Conservation (phyloP, 768 basidiomycete genomes). For the Rubroboletus satanas region DNA sequence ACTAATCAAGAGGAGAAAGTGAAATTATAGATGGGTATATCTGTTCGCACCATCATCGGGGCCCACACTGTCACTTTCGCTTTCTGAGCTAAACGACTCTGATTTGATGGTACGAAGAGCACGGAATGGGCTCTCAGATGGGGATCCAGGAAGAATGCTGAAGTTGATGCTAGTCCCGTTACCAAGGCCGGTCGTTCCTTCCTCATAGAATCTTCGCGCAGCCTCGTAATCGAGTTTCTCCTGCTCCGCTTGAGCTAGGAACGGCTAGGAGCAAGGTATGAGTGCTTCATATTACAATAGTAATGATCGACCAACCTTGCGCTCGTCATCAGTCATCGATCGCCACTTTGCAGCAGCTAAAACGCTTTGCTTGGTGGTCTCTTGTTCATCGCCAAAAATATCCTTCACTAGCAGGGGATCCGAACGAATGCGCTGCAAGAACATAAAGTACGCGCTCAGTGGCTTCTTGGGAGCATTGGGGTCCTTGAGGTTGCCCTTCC, state of each 20-base stretch:
- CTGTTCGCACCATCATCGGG: conserved; percentile 47
- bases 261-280: conserved; percentile 55
- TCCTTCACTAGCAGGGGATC: conserved; percentile 69
- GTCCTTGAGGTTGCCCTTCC: conserved; percentile 93
- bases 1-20: conserved; percentile 15
- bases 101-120: conserved; percentile 47
- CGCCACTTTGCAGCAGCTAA: conserved; percentile 92
- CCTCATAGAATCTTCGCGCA: conserved; percentile 82
- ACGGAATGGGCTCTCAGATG: conserved; percentile 43
- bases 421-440: conserved; percentile 84
- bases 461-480: conserved; percentile 97
- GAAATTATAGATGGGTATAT: conserved; percentile 34
- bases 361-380: conserved; percentile 93
- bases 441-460: conserved; percentile 92
- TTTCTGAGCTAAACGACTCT: conserved; percentile 62
- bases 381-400: conserved; percentile 86
- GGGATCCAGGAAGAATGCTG: conserved; percentile 71
- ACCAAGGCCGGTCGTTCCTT: conserved; percentile 64
- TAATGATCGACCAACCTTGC: conserved; percentile 57
- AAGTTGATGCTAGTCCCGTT: conserved; percentile 76
- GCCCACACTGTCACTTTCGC: conserved; percentile 62
- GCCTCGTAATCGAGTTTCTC: conserved; percentile 94
- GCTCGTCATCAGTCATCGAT: conserved; percentile 88
- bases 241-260: conserved; percentile 88
- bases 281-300: conserved; percentile 8